These are phyloP conservation scores for Fusarium pseudograminearum DNA, from an alignment of 2,329 filamentous ascomycete species.

Conservation along the genomic window DNA sequence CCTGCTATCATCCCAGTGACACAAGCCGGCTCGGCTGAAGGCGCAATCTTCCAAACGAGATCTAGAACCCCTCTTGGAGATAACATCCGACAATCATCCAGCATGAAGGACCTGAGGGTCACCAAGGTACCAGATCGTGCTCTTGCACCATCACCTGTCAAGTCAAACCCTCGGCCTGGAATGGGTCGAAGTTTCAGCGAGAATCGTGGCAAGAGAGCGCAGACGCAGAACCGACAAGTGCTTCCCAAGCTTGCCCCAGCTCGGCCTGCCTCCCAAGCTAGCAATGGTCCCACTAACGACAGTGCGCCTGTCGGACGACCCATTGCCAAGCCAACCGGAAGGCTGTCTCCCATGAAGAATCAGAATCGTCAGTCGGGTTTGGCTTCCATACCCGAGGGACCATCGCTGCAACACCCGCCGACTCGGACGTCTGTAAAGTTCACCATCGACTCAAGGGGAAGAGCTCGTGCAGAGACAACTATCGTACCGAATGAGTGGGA, in stretches of 20 bases:
- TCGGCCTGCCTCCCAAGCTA: constrained; percentile 52
- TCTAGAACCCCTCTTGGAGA: constrained; percentile 48
- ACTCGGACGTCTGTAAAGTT: constrained; percentile 70
- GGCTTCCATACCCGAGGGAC: constrained; percentile 68
- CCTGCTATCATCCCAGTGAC: constrained; percentile 50
- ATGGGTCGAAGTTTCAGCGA: constrained; percentile 69
- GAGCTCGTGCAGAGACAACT: constrained; percentile 67
- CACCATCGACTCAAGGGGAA: constrained; percentile 71
- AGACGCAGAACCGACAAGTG: constrained; percentile 53
- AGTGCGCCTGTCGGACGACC: constrained; percentile 50
- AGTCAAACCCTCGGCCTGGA: constrained; percentile 60
- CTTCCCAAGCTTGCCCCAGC: constrained; percentile 63
- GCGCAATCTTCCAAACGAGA: constrained; percentile 44
- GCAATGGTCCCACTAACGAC: constrained; percentile 49
- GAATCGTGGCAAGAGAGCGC: constrained; percentile 59
- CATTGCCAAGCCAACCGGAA: constrained; percentile 57
- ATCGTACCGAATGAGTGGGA: constrained; percentile 54
- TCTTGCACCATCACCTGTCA: constrained; percentile 64
- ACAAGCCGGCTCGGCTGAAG: constrained; percentile 48
- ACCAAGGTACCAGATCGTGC: constrained; percentile 58
- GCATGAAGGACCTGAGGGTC: constrained; percentile 58
- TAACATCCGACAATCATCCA: constrained; percentile 60
- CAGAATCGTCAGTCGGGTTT: constrained; percentile 64
- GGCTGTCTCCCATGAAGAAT: constrained; percentile 65
- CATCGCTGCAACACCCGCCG: constrained; percentile 55